Evolutionary conservation across 2,329 filamentous ascomycete species (phyloP), one percentile per base, ranked within the genome.

Genomic region (Plenodomus tracheiphilus): DNA sequence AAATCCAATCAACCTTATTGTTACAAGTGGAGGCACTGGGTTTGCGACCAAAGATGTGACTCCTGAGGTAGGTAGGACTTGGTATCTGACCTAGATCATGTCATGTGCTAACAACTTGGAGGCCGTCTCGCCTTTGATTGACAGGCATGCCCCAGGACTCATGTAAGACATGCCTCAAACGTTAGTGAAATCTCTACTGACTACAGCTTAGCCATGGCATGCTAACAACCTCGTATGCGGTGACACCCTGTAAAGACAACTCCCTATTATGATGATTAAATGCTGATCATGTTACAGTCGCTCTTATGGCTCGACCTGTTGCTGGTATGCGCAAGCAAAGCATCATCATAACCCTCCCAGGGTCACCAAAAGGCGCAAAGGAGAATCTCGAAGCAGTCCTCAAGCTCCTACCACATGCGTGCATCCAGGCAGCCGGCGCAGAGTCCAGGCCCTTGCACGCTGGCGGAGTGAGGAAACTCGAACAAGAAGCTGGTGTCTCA

Each of bases 351-450:
- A 99, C 94, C 0, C 77, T 99, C 3, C 94, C 94, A 0, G 94
- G 94, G 1, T 97, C 93, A 0, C 94, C 94, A 0, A 97, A 97
- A 71, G 94, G 92, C 1, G 94, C 94, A 8, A 89, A 85, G 65
- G 94, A 99, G 76, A 99, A 97, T 66, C 81, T 99, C 0, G 85
- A 94, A 65, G 86, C 92, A 1, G 80, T 99, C 6, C 77, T 99
- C 53, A 95, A 91, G 68, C 85, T 93, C n/a, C 75, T 99, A 5
- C 92, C 93, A 0, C 94, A 99, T 74, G 94, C 94, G n/a, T 99
- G 94, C 60, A 76, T 89, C 7, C 93, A 97, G 75, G 89, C 90
- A 21, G 85, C 88, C 0, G 94, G 93, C 1, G 85, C 84, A 13
- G 85, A 96, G 65, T 97, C 94, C 0, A 82, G 94, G 59, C 72